phyloP scores from a whole-genome alignment of 176 grass and related monocot genomes.

The Microstegium vimineum region DNA sequence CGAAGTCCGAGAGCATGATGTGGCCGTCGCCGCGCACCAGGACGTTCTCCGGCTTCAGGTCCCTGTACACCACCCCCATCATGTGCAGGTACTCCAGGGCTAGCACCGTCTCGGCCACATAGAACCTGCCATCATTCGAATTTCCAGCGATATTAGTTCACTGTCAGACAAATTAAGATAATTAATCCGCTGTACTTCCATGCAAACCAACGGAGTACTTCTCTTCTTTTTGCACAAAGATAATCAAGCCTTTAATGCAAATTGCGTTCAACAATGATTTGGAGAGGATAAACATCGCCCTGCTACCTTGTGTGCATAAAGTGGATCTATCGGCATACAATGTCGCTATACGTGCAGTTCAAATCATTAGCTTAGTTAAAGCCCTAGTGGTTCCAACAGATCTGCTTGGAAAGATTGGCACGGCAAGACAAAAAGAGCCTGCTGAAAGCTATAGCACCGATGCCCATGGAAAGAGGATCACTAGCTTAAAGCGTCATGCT shows the following conservation, averaged over 20 bases:
- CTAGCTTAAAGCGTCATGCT: conserved; percentile 29
- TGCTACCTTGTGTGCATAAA: conserved; percentile 5
- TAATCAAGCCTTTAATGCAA: neutral
- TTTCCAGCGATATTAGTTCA: neutral
- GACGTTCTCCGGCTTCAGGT: conserved; percentile 93
- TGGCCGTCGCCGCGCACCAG: conserved; percentile 81
- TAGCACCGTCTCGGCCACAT: conserved; percentile 77
- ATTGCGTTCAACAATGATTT: conserved; percentile 6
- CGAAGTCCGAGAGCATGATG: conserved; percentile 98
- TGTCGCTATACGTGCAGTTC: conserved; percentile 5
- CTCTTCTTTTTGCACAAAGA: neutral
- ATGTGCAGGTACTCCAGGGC: conserved; percentile 95
- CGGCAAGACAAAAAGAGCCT: conserved; percentile 31
- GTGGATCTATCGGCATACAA: conserved; percentile 6
- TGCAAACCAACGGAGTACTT: neutral
- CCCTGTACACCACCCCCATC: conserved; percentile 97
- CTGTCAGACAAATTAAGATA: neutral
- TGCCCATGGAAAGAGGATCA: conserved; percentile 36
- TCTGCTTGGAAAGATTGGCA: conserved; percentile 20
- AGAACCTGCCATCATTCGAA: conserved; percentile 57
- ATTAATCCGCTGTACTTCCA: neutral
- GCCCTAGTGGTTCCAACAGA: conserved; percentile 29
- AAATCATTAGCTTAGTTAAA: conserved; percentile 36
- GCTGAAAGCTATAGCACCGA: conserved; percentile 14
- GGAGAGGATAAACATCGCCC: neutral